Evolutionary conservation across 441 rosid species (phyloP), one percentile per base, ranked within the genome.

Genomic region (Aquilaria agallochum): DNA sequence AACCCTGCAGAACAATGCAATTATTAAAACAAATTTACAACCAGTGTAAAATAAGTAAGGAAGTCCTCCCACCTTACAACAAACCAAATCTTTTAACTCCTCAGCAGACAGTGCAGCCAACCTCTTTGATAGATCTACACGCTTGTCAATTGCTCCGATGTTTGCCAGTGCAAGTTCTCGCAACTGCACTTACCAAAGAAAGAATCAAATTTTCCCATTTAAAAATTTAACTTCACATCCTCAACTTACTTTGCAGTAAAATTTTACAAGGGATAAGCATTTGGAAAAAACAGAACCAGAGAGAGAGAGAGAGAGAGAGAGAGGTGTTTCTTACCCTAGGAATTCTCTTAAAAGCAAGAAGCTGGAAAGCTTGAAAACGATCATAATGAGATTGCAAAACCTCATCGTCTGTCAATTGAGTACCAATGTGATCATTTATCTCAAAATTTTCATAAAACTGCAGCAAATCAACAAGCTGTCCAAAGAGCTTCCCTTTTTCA

Each of bases 371-470:
- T 69, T 82, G 92, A 74, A 95, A 63, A 31, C 87, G 88, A 47
- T 89, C 96, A 68, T 95, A 95, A 80, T 95, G 99, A 74, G 77
- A 76, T 56, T 81, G 95, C 51, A 95, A 91, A 74, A 94, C 91
- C 80, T 95, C 97, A 71, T 92, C 99, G 73, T 95, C 99, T 31
- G 83, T 85, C 75, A 95, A 74, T 59, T 95, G 99, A 56, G 96
- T 95, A 34, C 99, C 99, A 68, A 80, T 87, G 68, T 91, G 99
- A 73, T 94, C 99, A 71, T 94, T 89, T 60, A 94, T 94, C 84
- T 94, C 99, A 82, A 91, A 91, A 73, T 89, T 88, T 77, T 88
- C 97, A 53, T 91, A 91, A 64, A 86, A 91, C 74, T 88, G 97
- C 59, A 91, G 72, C 69, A 89, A 82, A 76, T 89, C 96, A 64